A percentile compares a stretch with the other conserved stretches of the same genome.
Conservation (phyloP, 768 basidiomycete genomes). For the Chalciporus chontae region DNA sequence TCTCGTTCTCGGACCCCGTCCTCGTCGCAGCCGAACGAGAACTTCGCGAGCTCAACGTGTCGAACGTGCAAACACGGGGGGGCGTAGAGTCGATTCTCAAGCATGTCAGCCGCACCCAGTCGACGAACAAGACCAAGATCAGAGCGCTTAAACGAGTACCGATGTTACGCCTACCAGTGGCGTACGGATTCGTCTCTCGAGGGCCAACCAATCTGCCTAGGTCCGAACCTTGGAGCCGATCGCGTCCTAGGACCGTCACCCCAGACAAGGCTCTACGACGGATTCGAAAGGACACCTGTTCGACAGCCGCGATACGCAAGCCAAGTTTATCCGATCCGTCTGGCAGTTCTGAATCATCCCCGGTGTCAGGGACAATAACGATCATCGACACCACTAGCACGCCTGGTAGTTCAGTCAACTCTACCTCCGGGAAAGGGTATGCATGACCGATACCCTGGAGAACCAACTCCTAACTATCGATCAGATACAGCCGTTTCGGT, state of each 20-base stretch:
- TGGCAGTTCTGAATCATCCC: conserved; percentile 8
- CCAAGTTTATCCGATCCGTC: background rate
- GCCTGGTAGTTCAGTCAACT: background rate
- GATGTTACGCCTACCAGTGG: background rate
- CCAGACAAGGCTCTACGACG: background rate
- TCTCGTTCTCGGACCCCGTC: conserved; percentile 23
- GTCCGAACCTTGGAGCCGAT: too few relatives aligned
- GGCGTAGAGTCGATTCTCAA: background rate
- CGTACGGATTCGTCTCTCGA: background rate
- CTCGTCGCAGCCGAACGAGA: conserved; percentile 17
- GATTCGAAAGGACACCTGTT: background rate
- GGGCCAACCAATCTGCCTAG: background rate
- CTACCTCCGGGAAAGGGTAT: conserved; percentile 13
- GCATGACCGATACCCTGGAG: background rate
- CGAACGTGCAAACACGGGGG: background rate
- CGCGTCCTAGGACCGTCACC: background rate
- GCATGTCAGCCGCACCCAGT: background rate
- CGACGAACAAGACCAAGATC: background rate
- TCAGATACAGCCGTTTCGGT: conserved; percentile 3
- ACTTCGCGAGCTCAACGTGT: conserved; percentile 3
- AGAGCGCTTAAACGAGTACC: background rate
- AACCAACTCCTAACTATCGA: background rate
- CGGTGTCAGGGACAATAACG: background rate
- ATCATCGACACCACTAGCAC: background rate
- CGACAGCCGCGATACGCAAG: background rate